Evolutionary conservation across 805 yeast species (phyloP).

Genomic region (Saccharomycopsis schoenii): DNA sequence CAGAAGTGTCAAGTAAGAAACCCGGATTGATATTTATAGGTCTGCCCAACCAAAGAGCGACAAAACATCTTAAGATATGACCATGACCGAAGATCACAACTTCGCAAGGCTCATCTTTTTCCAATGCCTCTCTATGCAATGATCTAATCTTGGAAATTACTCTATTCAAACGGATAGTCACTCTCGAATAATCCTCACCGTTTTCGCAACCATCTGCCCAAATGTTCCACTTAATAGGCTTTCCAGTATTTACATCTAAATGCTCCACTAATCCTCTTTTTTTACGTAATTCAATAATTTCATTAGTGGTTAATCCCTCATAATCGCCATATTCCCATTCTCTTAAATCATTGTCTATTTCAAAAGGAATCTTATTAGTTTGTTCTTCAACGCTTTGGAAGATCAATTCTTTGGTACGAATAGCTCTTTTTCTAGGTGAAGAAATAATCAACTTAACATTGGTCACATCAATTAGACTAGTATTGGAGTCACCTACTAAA

Average conservation of each 20-base stretch:
- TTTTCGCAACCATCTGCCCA: constrained; percentile 92
- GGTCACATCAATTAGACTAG: constrained; percentile 50
- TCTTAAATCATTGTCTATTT: constrained; percentile 58
- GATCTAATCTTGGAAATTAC: constrained; percentile 55
- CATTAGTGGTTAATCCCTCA: constrained; percentile 68
- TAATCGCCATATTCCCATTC: constrained; percentile 98
- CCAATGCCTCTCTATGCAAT: constrained; percentile 47
- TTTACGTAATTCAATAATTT: constrained; percentile 53
- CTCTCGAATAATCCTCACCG: constrained; percentile 65
- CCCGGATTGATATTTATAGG: constrained; percentile 57
- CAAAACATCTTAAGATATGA: constrained; percentile 81
- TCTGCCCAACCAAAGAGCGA: constrained; percentile 73
- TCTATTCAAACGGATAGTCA: constrained; percentile 62
- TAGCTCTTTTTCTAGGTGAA: constrained; percentile 78
- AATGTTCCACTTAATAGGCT: constrained; percentile 51
- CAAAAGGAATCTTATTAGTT: constrained; percentile 33
- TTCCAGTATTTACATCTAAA: constrained; percentile 10
- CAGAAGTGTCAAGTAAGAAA: constrained; percentile 87
- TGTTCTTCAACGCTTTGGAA: constrained; percentile 37
- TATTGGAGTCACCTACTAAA: constrained; percentile 47
- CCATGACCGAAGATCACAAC: constrained; percentile 87
- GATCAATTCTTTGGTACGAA: constrained; percentile 59
- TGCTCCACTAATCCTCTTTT: constrained; percentile 41
- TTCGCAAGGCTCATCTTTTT: constrained; percentile 48
- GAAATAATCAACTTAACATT: constrained; percentile 55